Conservation (phyloP, 805 yeast genomes). For the Metschnikowia koreensis region DNA sequence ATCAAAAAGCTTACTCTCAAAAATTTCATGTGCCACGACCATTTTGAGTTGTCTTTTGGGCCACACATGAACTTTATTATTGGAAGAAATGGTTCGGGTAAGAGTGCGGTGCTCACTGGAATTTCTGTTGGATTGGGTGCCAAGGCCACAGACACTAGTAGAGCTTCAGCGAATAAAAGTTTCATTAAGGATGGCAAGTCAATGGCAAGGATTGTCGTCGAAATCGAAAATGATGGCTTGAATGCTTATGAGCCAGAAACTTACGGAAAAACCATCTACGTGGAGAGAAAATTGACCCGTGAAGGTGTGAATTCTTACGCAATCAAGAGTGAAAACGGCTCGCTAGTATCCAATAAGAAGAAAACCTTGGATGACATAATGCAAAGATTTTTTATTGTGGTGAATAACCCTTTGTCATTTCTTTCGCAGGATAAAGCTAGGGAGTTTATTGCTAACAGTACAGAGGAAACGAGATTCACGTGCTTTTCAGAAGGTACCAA, state of each 20-base stretch:
- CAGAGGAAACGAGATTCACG: slow-evolving; percentile 67
- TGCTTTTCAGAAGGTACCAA: slow-evolving; percentile 81
- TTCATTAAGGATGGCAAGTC: slow-evolving; percentile 75
- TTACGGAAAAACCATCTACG: slow-evolving; percentile 66
- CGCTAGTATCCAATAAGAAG: slow-evolving; percentile 57
- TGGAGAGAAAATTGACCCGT: slow-evolving; percentile 63
- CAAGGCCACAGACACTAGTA: slow-evolving; percentile 78
- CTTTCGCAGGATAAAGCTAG: slow-evolving; percentile 93
- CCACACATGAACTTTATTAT: slow-evolving; percentile 82
- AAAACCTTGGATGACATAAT: slow-evolving; percentile 66
- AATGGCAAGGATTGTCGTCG: slow-evolving; percentile 65
- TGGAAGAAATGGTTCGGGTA: slow-evolving; percentile 91
- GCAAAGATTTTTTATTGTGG: slow-evolving; percentile 68
- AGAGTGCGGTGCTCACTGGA: slow-evolving; percentile 84
- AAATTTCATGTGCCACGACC: slow-evolving; percentile 89
- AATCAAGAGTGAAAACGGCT: slow-evolving; percentile 52
- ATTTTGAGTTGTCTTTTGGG: slow-evolving; percentile 71
- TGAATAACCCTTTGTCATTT: slow-evolving; percentile 89
- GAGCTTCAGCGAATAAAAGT: slow-evolving; percentile 71
- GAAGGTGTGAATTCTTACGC: slow-evolving; percentile 54
- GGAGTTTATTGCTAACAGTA: slow-evolving; percentile 76
- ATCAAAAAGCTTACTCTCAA: slow-evolving; percentile 60
- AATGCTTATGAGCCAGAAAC: slow-evolving; percentile 61
- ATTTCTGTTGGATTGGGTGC: slow-evolving; percentile 86
- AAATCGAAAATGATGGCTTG: slow-evolving; percentile 61